Percentiles rank a stretch among this genome's conserved stretches.
phyloP scores from a whole-genome alignment of 805 yeast species.

The Candida incommunis region DNA sequence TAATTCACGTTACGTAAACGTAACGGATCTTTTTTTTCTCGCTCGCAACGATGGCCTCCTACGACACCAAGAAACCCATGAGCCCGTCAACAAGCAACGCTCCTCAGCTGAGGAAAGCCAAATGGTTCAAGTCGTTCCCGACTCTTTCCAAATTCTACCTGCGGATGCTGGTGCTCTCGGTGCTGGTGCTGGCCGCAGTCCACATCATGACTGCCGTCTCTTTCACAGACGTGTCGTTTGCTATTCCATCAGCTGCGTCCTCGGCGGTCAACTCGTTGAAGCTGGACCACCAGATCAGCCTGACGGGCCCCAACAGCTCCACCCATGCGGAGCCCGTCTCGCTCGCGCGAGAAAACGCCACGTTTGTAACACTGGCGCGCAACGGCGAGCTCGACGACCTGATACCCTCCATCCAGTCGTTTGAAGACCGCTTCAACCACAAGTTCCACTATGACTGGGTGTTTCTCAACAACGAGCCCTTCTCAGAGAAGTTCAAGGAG shows the following conservation, averaged over 20 bases:
- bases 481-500: conserved; percentile 39
- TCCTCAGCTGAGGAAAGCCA: too few species aligned
- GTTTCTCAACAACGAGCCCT: conserved; percentile 57
- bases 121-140: neutral
- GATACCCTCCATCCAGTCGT: conserved; percentile 43
- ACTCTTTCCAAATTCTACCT: neutral
- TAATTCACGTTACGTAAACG: too few species aligned
- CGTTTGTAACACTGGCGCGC: conserved; percentile 52
- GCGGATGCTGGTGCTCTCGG: neutral
- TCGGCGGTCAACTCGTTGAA: neutral
- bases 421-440: conserved; percentile 53
- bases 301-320: neutral
- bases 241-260: neutral
- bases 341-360: neutral
- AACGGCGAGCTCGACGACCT: conserved; percentile 48
- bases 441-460: conserved; percentile 64
- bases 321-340: neutral
- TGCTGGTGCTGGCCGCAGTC: neutral
- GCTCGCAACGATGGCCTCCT: too few species aligned
- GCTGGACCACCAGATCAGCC: neutral
- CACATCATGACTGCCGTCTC: neutral
- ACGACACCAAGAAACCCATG: too few species aligned
- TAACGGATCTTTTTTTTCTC: too few species aligned
- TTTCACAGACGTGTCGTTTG: neutral
- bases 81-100: too few species aligned